These are phyloP conservation scores for Arxiozyma telluris DNA, from an alignment of 1,139 yeast genomes.

Conservation along the genomic window DNA sequence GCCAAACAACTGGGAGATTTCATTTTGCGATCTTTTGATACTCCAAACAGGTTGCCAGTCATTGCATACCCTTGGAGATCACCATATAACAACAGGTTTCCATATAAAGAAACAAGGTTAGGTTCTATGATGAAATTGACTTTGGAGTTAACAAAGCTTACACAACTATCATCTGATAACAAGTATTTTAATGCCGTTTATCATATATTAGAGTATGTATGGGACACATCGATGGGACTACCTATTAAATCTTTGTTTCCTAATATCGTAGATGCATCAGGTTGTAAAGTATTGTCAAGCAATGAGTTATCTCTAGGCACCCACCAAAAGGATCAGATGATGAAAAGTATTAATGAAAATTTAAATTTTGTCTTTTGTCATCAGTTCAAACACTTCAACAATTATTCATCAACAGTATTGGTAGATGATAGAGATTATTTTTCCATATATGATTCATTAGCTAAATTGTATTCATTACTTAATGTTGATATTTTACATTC, in stretches of 20 bases:
- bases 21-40: constrained; percentile 58
- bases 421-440: constrained; percentile 6
- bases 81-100: constrained; percentile 38
- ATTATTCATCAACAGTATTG: constrained; percentile 7
- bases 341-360: constrained; percentile 29
- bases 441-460: constrained; percentile 59
- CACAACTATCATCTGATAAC: constrained; percentile 56
- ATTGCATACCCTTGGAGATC: constrained; percentile 52
- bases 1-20: constrained; percentile 62
- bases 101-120: constrained; percentile 43
- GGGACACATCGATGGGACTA: constrained; percentile 31
- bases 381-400: constrained; percentile 17
- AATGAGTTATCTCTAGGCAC: constrained; percentile 28
- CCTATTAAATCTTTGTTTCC: constrained; percentile 38
- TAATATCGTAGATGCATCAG: constrained; percentile 39
- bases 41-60: constrained; percentile 60
- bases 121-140: constrained; percentile 65
- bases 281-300: constrained; percentile 34
- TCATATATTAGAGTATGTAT: constrained; percentile 36
- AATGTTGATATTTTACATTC: constrained; percentile 7
- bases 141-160: constrained; percentile 58
- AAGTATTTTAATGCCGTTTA: constrained; percentile 40
- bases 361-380: constrained; percentile 27
- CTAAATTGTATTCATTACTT: constrained; percentile 19
- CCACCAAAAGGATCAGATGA: constrained; percentile 28